Base-by-base conservation (phyloP, 306 rosid genomes). In the Ceratonia siliqua region DNA sequence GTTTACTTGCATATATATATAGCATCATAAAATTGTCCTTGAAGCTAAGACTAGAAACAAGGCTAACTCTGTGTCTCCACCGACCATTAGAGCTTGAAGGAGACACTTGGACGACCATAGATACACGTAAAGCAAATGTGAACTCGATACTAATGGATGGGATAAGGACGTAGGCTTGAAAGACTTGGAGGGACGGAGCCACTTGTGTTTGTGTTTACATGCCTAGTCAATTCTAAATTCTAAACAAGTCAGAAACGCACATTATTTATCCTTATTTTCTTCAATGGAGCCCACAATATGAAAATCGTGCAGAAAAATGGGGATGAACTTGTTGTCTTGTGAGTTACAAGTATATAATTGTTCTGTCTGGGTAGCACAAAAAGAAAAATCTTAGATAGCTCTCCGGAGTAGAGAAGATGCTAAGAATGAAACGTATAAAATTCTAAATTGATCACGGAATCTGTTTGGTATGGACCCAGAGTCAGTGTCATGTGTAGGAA, bases 221-320 rank as follows among this genome's bases (percentile, higher is more conserved):
- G 56, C 33, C 27, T 15, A 57, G 63, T 46, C 54, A 57, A 21
- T 30, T 32, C 33, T 27, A 33, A 55, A 62, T 65, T 38, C 59
- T 11, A 22, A 32, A 38, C 6, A 13, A 43, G 55, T 54, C 54
- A 20, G 53, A 42, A 62, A 15, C 14, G 10, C 22, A 18, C 54
- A 22, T 2, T 25, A 11, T 43, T 30, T 4, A 36, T 43, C 27
- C 8, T 20, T 21, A 25, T 72, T 72, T 66, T 79, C 61, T 46
- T 42, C 2, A 3, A 45, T 79, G 82, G 78, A 72, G 73, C 78
- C 74, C 82, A 79, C 42, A 6, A 2, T 4, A 72, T 3, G 43
- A 48, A 39, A 70, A 78, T 72, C 66, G 25, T 42, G 48, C 7
- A 50, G 43, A 68, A 69, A 20, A 25, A 33, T 11, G 42, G 32